Conservation (phyloP, 179 eudicot species). For the Nepenthes alata region DNA sequence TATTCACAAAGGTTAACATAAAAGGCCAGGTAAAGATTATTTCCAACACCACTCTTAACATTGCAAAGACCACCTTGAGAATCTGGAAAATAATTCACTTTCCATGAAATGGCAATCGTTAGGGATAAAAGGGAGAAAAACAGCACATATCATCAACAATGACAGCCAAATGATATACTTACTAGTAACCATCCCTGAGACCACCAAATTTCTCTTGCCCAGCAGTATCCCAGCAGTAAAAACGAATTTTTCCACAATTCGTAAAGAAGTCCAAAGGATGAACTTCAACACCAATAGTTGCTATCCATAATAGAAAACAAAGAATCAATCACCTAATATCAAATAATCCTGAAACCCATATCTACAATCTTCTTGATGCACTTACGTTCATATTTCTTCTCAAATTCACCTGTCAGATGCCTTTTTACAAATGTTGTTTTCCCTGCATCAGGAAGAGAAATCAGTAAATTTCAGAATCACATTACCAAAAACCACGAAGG, state of each 20-base stretch:
- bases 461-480: background rate
- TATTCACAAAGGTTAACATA: too few relatives aligned
- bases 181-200: slow-evolving; percentile 49
- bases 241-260: slow-evolving; percentile 43
- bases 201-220: slow-evolving; percentile 62
- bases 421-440: slow-evolving; percentile 44
- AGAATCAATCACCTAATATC: background rate
- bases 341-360: background rate
- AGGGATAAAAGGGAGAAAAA: background rate
- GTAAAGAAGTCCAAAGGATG: slow-evolving; percentile 55
- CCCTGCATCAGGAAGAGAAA: slow-evolving; percentile 13
- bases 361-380: background rate
- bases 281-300: slow-evolving; percentile 61
- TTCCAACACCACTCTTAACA: too few relatives aligned
- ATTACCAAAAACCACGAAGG: too few relatives aligned
- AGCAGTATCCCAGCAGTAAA: slow-evolving; percentile 63
- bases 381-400: slow-evolving; percentile 46
- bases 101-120: background rate
- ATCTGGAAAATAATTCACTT: too few relatives aligned
- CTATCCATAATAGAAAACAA: slow-evolving; percentile 11
- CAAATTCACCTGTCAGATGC: slow-evolving; percentile 46
- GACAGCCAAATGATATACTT: slow-evolving; percentile 7
- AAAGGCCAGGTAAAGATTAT: too few relatives aligned
- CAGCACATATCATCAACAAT: background rate
- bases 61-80: too few relatives aligned